phyloP scores from a whole-genome alignment of 1,284 basidiomycete species.

The Irpex rosettiformis region DNA sequence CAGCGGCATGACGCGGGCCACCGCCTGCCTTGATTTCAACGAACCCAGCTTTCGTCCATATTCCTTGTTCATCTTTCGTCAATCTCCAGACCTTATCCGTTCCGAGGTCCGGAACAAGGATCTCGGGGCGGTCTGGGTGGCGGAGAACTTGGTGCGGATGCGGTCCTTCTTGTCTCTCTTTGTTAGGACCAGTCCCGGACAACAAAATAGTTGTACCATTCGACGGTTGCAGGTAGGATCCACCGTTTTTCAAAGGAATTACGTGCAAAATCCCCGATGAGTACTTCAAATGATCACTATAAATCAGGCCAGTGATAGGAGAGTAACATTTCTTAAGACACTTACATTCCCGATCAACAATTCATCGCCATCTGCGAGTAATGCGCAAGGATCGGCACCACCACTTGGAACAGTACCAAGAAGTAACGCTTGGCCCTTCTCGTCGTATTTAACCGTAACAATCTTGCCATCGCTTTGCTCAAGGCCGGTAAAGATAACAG shows the following conservation, averaged over 20 bases:
- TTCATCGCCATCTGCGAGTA: slow-evolving; percentile 47
- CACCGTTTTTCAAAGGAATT: slow-evolving; percentile 44
- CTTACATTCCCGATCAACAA: slow-evolving; percentile 67
- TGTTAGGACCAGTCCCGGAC: slow-evolving; percentile 53
- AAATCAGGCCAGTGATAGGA: slow-evolving; percentile 4
- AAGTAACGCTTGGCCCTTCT: slow-evolving; percentile 40
- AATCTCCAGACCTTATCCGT: slow-evolving; percentile 62
- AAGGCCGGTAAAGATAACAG: slow-evolving; percentile 48
- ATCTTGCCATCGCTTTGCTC: slow-evolving; percentile 62
- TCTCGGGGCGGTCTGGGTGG: slow-evolving; percentile 41
- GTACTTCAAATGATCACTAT: slow-evolving; percentile 67
- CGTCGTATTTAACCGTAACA: slow-evolving; percentile 46
- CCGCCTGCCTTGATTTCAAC: slow-evolving; percentile 48
- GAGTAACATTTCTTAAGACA: slow-evolving; percentile 8
- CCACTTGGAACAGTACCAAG: slow-evolving; percentile 46
- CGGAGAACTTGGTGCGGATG: slow-evolving; percentile 68
- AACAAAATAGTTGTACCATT: slow-evolving; percentile 20
- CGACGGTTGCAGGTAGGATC: slow-evolving; percentile 39
- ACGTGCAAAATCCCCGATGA: slow-evolving; percentile 50
- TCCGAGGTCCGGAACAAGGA: slow-evolving; percentile 71
- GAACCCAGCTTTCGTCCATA: slow-evolving; percentile 43
- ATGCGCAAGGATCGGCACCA: slow-evolving; percentile 58
- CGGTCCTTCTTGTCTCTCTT: slow-evolving; percentile 55
- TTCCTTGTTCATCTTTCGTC: slow-evolving; percentile 35
- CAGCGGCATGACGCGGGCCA: slow-evolving; percentile 66